These are phyloP conservation scores for Eimeria maxima DNA, from an alignment of 169 alveolate genomes.

Conservation along the genomic window DNA sequence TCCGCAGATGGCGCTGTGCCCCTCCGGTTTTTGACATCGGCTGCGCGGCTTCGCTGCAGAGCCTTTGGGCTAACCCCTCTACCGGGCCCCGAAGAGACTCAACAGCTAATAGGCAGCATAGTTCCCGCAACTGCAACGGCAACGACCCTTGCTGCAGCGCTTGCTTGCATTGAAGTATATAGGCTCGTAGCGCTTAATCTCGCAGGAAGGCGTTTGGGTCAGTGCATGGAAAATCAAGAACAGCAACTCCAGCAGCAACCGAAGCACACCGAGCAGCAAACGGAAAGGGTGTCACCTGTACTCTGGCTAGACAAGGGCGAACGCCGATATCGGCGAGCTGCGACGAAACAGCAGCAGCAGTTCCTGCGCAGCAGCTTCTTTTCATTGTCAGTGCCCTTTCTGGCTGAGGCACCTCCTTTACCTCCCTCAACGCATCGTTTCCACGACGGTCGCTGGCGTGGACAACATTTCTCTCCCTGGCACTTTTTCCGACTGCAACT, in stretches of 20 bases:
- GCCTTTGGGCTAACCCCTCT: constrained; percentile 64
- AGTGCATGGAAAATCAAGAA: background rate
- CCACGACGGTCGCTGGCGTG: constrained; percentile 44
- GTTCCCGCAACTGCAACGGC: constrained; percentile 84
- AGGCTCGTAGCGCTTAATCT: constrained; percentile 60
- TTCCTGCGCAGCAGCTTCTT: constrained; percentile 75
- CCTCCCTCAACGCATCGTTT: constrained; percentile 68
- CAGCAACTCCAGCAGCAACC: constrained; percentile 26
- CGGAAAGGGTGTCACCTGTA: background rate
- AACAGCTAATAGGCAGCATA: constrained; percentile 80
- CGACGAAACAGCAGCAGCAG: background rate
- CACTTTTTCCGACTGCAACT: constrained; percentile 72
- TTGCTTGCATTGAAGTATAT: constrained; percentile 80
- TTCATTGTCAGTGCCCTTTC: constrained; percentile 66
- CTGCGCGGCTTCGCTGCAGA: constrained; percentile 81
- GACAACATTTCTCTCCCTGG: constrained; percentile 75
- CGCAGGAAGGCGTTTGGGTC: background rate
- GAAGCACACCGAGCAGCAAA: background rate
- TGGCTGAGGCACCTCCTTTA: constrained; percentile 80
- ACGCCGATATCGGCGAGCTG: constrained; percentile 16
- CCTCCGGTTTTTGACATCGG: constrained; percentile 64
- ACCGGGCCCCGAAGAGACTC: constrained; percentile 70
- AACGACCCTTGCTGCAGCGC: constrained; percentile 81
- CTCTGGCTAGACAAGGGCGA: constrained; percentile 65
- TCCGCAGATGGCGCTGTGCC: constrained; percentile 67